Base-by-base conservation (phyloP, 768 basidiomycete genomes). In the Sarcodon sp. region DNA sequence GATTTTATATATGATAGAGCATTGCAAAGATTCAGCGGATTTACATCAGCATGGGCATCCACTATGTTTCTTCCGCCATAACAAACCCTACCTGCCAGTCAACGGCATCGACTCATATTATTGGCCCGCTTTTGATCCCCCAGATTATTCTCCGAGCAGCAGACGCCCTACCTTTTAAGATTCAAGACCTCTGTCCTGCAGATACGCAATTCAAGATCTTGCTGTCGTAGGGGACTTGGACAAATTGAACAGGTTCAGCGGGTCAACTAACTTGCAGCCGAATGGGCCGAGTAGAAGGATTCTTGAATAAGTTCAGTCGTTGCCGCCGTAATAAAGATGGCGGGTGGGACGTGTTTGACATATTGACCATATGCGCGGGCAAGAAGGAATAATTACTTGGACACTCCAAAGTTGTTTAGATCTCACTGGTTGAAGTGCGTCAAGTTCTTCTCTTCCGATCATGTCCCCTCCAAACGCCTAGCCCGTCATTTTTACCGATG, bases 351-450 rank as follows among this genome's bases (percentile, higher is more conserved):
- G 55, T 72, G 9, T 76, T 73, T 53, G 70, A 74, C 36, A 62
- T 76, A 10, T 36, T 72, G 15, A 48, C 68, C 1, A 68, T 75
- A 47, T 61, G 65, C 48, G 56, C 65, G 33, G 57, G 61, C 9
- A 65, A 54, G 34, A 72, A 71, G 53, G 56, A 64, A 43, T 60
- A 58, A 63, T 44, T 70, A 70, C 49, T 71, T 65, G 27, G 69
- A 71, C 37, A 52, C 80, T 9, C 78, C 78, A 1, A 51, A 53
- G 38, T 46, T 68, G 7, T 61, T 80, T 48, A 62, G 75, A 45
- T 58, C 69, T 7, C 79, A 80, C 58, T 80, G 79, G 79, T 72
- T 76, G 0, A 79, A 72, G 79, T 79, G 46, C 47, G 69, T 53
- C 13, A 27, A 47, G 69, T 53, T 15, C 11, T 65, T 48, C 7